Percentiles rank a stretch among this genome's conserved stretches.
Evolutionary conservation across 1,284 basidiomycete species (phyloP).

Genomic region (Butyriboletus pseudospeciosus): DNA sequence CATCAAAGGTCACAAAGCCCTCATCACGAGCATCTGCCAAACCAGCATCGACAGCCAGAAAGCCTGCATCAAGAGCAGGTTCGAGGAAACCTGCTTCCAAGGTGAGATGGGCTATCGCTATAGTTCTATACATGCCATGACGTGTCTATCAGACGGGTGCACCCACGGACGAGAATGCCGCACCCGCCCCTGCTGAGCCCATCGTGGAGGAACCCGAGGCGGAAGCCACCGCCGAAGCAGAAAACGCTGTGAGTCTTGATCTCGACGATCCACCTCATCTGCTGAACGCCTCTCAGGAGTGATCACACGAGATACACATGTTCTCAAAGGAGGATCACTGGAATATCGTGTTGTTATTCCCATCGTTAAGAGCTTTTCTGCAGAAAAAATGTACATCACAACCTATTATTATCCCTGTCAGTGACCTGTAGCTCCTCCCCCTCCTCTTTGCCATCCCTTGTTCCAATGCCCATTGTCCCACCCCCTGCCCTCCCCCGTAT

Average conservation of each 20-base stretch:
- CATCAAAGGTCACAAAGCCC: conserved; percentile 32
- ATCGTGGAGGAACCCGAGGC: conserved; percentile 55
- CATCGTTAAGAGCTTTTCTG: conserved; percentile 13
- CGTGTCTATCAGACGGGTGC: conserved; percentile 37
- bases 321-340: conserved; percentile 13
- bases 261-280: background rate
- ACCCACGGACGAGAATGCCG: conserved; percentile 34
- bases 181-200: conserved; percentile 37
- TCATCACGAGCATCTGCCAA: conserved; percentile 34
- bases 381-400: conserved; percentile 34
- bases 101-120: conserved; percentile 24
- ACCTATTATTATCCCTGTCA: conserved; percentile 30
- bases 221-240: conserved; percentile 43
- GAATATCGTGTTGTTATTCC: conserved; percentile 12
- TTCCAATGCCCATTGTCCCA: conserved; percentile 18
- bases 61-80: conserved; percentile 42
- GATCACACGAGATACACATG: conserved; percentile 13
- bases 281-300: conserved; percentile 17
- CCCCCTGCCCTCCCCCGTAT: conserved; percentile 1
- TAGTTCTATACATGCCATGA: background rate
- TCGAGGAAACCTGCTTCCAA: conserved; percentile 41
- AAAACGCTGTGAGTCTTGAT: conserved; percentile 23
- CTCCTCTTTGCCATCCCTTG: conserved; percentile 1
- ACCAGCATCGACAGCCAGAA: conserved; percentile 39
- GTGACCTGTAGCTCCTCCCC: conserved; percentile 24